phyloP scores from a whole-genome alignment of 305 asterid genomes.

The Rubia peregrina region DNA sequence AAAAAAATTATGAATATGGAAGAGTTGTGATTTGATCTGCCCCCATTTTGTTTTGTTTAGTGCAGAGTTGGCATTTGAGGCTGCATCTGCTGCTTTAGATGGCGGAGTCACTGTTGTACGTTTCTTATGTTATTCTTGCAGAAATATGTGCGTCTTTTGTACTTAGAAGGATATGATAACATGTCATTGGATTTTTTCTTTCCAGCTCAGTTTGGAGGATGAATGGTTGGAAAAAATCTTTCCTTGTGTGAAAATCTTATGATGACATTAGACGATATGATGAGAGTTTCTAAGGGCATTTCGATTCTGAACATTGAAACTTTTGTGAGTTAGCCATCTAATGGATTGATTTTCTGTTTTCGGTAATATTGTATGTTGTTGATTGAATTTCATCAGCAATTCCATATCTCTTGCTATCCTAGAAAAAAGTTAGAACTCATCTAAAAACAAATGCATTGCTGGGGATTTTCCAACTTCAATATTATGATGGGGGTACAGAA shows the following conservation, averaged over 20 bases:
- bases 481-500: not conserved
- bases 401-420: not conserved
- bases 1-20: not conserved
- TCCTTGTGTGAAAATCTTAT: not conserved
- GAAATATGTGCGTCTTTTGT: not conserved
- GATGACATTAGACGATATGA: not conserved
- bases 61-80: slow-evolving; percentile 70
- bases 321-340: not conserved
- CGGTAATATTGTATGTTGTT: not conserved
- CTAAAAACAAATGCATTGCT: not conserved
- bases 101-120: slow-evolving; percentile 81
- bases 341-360: not conserved
- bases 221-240: not conserved
- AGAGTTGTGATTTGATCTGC: slow-evolving; percentile 4
- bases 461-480: not conserved
- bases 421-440: no score
- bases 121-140: slow-evolving; percentile 1
- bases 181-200: not conserved
- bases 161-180: not conserved
- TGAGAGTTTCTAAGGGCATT: not conserved
- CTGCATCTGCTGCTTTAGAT: slow-evolving; percentile 68
- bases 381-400: not conserved
- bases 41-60: slow-evolving; percentile 32
- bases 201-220: not conserved
- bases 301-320: not conserved